Conservation (phyloP, 305 asterid genomes). For the Galium porrigens region DNA sequence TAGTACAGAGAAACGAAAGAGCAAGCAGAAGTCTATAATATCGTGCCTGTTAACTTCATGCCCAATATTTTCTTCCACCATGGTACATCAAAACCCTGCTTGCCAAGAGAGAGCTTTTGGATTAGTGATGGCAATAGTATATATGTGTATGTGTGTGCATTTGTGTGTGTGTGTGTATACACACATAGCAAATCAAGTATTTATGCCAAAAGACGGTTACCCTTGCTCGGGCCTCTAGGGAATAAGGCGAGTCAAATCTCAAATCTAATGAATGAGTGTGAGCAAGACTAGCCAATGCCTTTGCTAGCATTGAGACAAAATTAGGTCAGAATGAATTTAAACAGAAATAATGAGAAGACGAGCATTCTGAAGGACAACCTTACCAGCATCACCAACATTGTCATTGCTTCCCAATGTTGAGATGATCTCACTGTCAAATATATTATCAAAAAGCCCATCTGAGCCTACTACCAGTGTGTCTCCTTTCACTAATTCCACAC, state of each 20-base stretch:
- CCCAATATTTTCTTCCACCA: slow-evolving; percentile 72
- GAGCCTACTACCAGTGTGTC: slow-evolving; percentile 62
- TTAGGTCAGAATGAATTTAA: slow-evolving; percentile 15
- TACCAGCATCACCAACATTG: slow-evolving; percentile 49
- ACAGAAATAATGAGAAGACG: background rate
- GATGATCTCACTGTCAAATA: slow-evolving; percentile 48
- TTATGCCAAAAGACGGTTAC: slow-evolving; percentile 18
- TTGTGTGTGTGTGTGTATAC: no score
- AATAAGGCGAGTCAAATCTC: slow-evolving; percentile 64
- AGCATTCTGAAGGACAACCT: background rate
- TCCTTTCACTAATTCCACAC: slow-evolving; percentile 53
- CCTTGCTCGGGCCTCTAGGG: slow-evolving; percentile 63
- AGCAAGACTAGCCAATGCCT: slow-evolving; percentile 64
- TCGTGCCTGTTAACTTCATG: slow-evolving; percentile 64
- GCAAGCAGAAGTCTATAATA: background rate
- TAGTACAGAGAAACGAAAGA: background rate
- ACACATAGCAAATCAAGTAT: background rate
- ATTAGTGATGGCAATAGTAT: background rate
- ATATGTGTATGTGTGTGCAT: no score
- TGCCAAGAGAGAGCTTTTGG: slow-evolving; percentile 1
- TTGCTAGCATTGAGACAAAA: slow-evolving; percentile 40
- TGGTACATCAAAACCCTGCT: slow-evolving; percentile 73
- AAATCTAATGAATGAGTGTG: slow-evolving; percentile 49
- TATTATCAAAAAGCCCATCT: slow-evolving; percentile 76
- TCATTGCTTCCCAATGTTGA: slow-evolving; percentile 28